These are phyloP conservation scores for Ceratocystis papillata DNA, from an alignment of 2,329 filamentous ascomycete genomes.

Conservation along the genomic window DNA sequence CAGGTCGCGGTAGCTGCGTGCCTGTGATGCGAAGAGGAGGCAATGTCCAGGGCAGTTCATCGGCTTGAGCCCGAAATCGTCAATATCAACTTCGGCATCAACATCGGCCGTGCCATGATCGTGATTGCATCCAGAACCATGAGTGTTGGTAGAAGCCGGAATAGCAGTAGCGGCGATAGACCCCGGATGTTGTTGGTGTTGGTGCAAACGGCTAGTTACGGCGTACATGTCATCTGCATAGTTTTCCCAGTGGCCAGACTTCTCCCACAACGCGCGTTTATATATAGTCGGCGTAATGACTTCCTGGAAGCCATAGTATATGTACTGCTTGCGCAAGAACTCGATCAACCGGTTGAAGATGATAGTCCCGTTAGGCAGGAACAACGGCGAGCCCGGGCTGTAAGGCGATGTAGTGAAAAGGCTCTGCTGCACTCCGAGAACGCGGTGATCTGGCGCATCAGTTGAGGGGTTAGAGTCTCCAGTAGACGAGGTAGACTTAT, in stretches of 20 bases:
- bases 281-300: slow-evolving; percentile 86
- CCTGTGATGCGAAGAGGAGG: slow-evolving; percentile 64
- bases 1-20: slow-evolving; percentile 66
- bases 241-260: slow-evolving; percentile 78
- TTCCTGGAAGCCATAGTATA: slow-evolving; percentile 74
- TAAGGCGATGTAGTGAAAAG: slow-evolving; percentile 70
- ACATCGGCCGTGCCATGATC: slow-evolving; percentile 28
- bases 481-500: not conserved
- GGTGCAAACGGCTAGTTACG: slow-evolving; percentile 46
- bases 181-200: not conserved
- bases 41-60: slow-evolving; percentile 93
- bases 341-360: slow-evolving; percentile 75
- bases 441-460: slow-evolving; percentile 45
- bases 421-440: slow-evolving; percentile 54
- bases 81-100: slow-evolving; percentile 41
- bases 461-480: not conserved
- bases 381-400: slow-evolving; percentile 76
- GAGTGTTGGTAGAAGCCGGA: not conserved
- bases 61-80: slow-evolving; percentile 74
- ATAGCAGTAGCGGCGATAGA: not conserved
- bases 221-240: slow-evolving; percentile 90
- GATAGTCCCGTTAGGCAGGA: slow-evolving; percentile 68
- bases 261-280: slow-evolving; percentile 77
- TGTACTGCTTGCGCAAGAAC: slow-evolving; percentile 75
- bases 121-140: slow-evolving; percentile 25